Percentiles rank a stretch among this genome's conserved stretches.
phyloP scores from a whole-genome alignment of 2,329 filamentous ascomycete species.

The Verticillium albo-atrum region DNA sequence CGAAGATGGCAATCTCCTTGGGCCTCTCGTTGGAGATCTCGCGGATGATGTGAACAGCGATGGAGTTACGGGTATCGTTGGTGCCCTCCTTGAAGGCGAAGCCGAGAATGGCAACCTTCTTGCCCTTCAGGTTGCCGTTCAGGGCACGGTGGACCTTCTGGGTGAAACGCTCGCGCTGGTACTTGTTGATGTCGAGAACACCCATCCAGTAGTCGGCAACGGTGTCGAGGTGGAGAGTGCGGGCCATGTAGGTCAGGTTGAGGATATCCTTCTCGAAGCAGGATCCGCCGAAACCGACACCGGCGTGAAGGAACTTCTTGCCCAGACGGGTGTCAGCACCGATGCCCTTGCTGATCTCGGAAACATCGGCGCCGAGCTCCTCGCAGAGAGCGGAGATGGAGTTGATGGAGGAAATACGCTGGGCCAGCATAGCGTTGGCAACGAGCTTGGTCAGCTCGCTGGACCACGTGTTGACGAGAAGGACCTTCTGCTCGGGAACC shows the following conservation, averaged over 20 bases:
- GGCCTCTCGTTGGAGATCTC: slow-evolving; percentile 61
- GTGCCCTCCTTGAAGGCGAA: slow-evolving; percentile 81
- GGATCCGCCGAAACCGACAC: slow-evolving; percentile 73
- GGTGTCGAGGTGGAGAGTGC: slow-evolving; percentile 63
- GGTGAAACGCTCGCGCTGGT: slow-evolving; percentile 65
- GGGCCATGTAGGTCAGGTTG: slow-evolving; percentile 68
- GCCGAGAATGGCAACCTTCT: slow-evolving; percentile 69
- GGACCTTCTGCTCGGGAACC: slow-evolving; percentile 63
- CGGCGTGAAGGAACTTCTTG: slow-evolving; percentile 67
- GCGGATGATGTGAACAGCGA: slow-evolving; percentile 64
- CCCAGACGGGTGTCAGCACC: slow-evolving; percentile 71
- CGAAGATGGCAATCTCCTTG: slow-evolving; percentile 62
- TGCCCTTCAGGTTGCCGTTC: slow-evolving; percentile 63
- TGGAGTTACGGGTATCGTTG: slow-evolving; percentile 67
- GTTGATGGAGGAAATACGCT: slow-evolving; percentile 78
- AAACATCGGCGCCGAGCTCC: slow-evolving; percentile 68
- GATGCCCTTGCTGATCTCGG: slow-evolving; percentile 63
- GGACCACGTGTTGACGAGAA: slow-evolving; percentile 71
- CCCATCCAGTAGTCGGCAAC: slow-evolving; percentile 72
- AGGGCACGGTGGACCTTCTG: slow-evolving; percentile 61
- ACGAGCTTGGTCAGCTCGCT: slow-evolving; percentile 76
- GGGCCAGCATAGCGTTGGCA: slow-evolving; percentile 75
- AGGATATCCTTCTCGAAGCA: slow-evolving; percentile 81
- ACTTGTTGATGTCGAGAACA: slow-evolving; percentile 73
- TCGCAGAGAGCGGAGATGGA: slow-evolving; percentile 78